phyloP scores from a whole-genome alignment of 2,329 filamentous ascomycete genomes.

The Penicillium sclerotigenum region DNA sequence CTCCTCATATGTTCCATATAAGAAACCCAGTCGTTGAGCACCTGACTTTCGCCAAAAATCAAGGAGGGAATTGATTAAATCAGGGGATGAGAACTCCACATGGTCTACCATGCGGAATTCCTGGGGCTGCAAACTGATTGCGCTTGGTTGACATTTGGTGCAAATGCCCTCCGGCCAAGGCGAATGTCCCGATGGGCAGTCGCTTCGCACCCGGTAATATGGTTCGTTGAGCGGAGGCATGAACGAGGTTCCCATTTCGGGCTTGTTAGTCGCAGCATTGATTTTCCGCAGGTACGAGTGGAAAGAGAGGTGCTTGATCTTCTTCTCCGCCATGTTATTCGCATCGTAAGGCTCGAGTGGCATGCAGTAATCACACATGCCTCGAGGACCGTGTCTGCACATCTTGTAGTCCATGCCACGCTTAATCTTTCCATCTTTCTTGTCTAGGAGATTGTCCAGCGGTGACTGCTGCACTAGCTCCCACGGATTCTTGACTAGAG shows the following conservation, averaged over 20 bases:
- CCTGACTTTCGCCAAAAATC: conserved; percentile 89
- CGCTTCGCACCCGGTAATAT: conserved; percentile 80
- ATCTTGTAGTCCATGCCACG: conserved; percentile 73
- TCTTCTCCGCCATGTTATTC: conserved; percentile 87
- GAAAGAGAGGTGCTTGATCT: conserved; percentile 98
- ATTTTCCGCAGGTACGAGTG: conserved; percentile 92
- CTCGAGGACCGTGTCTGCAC: conserved; percentile 93
- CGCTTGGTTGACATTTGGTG: conserved; percentile 95
- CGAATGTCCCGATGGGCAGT: conserved; percentile 90
- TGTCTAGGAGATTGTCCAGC: conserved; percentile 83
- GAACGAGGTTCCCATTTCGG: conserved; percentile 87
- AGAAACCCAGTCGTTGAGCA: conserved; percentile 77
- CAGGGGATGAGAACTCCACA: conserved; percentile 86
- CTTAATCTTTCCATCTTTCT: conserved; percentile 82
- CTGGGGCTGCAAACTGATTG: conserved; percentile 92
- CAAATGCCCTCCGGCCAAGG: conserved; percentile 96
- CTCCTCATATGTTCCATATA: conserved; percentile 87
- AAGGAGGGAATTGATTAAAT: conserved; percentile 83
- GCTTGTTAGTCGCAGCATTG: conserved; percentile 94
- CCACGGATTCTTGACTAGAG: conserved; percentile 83
- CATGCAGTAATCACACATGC: conserved; percentile 99
- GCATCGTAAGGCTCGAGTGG: conserved; percentile 89
- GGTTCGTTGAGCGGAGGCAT: conserved; percentile 94
- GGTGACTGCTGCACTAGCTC: conserved; percentile 84
- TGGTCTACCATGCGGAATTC: conserved; percentile 96